These are phyloP conservation scores for Bonia amplexicaulis DNA, from an alignment of 176 grass and related monocot genomes.

Conservation along the genomic window DNA sequence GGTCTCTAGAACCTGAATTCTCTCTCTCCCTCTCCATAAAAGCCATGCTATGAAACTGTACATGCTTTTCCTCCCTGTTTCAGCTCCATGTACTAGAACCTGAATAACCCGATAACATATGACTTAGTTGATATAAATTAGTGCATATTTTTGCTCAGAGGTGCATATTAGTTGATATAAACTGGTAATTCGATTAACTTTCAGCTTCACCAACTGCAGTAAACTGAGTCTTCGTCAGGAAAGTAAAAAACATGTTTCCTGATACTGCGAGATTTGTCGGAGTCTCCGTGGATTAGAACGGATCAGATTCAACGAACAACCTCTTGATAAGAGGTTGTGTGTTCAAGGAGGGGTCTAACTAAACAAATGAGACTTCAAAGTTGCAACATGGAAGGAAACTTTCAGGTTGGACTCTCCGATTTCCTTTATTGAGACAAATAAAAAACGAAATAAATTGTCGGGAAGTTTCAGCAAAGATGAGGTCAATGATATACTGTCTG, in stretches of 20 bases:
- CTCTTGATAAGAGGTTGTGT: constrained; percentile 5
- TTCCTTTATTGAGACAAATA: constrained; percentile 16
- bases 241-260: background rate
- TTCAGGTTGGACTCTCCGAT: constrained; percentile 2
- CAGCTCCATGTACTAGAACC: background rate
- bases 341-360: background rate
- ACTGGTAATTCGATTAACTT: background rate
- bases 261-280: background rate
- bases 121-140: background rate
- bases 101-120: constrained; percentile 17
- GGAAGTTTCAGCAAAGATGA: constrained; percentile 43
- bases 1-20: background rate
- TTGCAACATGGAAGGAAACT: constrained; percentile 19
- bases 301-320: constrained; percentile 21
- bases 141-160: background rate
- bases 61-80: background rate
- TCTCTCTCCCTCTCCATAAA: background rate
- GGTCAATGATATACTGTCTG: constrained; percentile 50
- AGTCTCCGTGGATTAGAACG: constrained; percentile 12
- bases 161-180: background rate
- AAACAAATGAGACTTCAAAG: constrained; percentile 1
- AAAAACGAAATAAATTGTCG: constrained; percentile 22
- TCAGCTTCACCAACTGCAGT: background rate
- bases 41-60: constrained; percentile 16
- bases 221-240: constrained; percentile 16